Evolutionary conservation across 805 yeast species (phyloP).

Genomic region (Suhomyces pyralidae): DNA sequence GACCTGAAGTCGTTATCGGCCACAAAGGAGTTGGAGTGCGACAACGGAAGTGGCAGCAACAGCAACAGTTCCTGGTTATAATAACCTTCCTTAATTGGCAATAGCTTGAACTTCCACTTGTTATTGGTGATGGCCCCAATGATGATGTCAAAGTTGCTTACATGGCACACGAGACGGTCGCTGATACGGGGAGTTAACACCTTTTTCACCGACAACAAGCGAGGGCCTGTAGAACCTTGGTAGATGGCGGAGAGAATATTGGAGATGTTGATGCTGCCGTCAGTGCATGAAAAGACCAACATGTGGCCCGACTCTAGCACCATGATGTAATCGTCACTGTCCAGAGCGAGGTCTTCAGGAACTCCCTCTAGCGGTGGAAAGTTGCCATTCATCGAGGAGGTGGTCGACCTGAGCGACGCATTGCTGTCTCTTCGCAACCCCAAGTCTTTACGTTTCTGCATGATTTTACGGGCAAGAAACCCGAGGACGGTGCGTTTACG

Average conservation of each 20-base stretch:
- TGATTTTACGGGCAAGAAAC: conserved; percentile 33
- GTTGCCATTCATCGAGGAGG: conserved; percentile 29
- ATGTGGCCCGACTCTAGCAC: conserved; percentile 52
- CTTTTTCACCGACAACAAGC: conserved; percentile 51
- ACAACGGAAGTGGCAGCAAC: conserved; percentile 9
- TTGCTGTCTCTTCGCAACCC: conserved; percentile 33
- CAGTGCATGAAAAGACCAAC: conserved; percentile 46
- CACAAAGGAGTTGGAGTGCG: conserved; percentile 5
- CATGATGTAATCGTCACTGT: conserved; percentile 48
- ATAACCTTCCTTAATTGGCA: conserved; percentile 44
- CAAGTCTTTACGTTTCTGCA: conserved; percentile 18
- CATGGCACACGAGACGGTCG: conserved; percentile 62
- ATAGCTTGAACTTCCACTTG: conserved; percentile 58
- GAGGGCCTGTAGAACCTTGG: conserved; percentile 8
- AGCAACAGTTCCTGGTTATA: conserved; percentile 35
- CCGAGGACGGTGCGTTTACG: conserved; percentile 54
- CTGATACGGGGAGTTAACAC: conserved; percentile 70
- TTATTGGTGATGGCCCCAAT: conserved; percentile 66
- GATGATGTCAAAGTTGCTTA: conserved; percentile 48
- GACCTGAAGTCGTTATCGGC: conserved; percentile 16
- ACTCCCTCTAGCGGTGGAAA: conserved; percentile 23
- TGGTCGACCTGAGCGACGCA: conserved; percentile 21
- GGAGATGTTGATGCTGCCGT: conserved; percentile 39
- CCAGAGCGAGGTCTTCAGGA: conserved; percentile 15
- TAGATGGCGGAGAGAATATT: conserved; percentile 24